Evolutionary conservation across 1,139 yeast species (phyloP).

Genomic region (Lipomyces yarrowii): DNA sequence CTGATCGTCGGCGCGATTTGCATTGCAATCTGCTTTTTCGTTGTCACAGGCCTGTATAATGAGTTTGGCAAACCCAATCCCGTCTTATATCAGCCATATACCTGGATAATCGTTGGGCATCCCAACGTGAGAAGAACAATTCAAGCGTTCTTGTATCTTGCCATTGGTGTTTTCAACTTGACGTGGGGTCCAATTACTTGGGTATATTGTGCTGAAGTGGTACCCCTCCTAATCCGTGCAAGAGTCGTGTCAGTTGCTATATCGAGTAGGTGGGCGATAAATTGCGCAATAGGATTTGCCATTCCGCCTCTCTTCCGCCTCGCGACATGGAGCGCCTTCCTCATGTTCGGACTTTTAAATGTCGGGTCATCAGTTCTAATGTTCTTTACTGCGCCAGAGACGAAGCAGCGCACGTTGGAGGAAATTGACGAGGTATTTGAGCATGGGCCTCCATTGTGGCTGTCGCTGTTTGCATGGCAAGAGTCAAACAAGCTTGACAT

Average conservation of each 20-base stretch:
- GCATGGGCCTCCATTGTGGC: too few relatives aligned
- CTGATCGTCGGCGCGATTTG: slow-evolving; percentile 48
- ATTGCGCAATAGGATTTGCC: slow-evolving; percentile 22
- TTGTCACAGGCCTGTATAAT: slow-evolving; percentile 51
- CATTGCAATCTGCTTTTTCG: slow-evolving; percentile 55
- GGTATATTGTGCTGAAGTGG: slow-evolving; percentile 44
- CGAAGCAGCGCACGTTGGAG: slow-evolving; percentile 61
- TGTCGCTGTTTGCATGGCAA: too few relatives aligned
- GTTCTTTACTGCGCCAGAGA: slow-evolving; percentile 57
- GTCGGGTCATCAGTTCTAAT: slow-evolving; percentile 39
- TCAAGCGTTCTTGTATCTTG: slow-evolving; percentile 24
- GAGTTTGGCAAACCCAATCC: slow-evolving; percentile 48
- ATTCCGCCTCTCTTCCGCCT: slow-evolving; percentile 29
- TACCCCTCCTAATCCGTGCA: slow-evolving; percentile 80
- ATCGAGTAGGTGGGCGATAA: slow-evolving; percentile 74
- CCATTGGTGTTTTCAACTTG: slow-evolving; percentile 20
- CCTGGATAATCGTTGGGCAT: slow-evolving; percentile 27
- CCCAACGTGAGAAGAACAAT: slow-evolving; percentile 18
- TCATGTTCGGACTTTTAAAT: slow-evolving; percentile 27
- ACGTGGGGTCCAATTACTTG: slow-evolving; percentile 96
- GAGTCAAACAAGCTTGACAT: too few relatives aligned
- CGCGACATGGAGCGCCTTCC: slow-evolving; percentile 26
- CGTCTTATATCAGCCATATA: slow-evolving; percentile 18
- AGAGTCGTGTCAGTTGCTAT: slow-evolving; percentile 89
- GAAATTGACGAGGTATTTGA: slow-evolving; percentile 52